Conservation (phyloP, 1,284 basidiomycete species). For the Melanopsichium pennsylvanicum region DNA sequence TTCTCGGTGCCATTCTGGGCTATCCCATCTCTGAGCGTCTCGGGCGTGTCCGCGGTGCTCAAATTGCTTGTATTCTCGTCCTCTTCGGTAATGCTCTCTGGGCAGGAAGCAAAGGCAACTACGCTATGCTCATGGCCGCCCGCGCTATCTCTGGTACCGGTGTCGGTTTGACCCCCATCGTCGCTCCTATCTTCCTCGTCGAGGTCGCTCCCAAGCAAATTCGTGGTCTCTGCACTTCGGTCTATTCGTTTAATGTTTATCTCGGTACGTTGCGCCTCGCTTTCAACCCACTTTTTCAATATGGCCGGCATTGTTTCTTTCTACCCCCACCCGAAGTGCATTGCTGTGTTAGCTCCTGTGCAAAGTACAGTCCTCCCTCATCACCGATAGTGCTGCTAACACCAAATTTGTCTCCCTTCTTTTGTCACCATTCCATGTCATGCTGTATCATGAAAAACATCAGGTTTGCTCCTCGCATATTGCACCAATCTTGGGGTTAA, state of each 20-base stretch:
- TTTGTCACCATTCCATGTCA: too few species aligned
- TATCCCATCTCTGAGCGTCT: conserved; percentile 34
- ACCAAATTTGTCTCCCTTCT: too few species aligned
- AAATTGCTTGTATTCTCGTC: conserved; percentile 29
- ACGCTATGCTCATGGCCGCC: conserved; percentile 31
- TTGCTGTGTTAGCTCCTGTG: too few species aligned
- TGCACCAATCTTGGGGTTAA: conserved; percentile 31
- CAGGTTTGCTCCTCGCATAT: conserved; percentile 21
- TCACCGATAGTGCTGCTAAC: too few species aligned
- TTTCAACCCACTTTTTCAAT: neutral
- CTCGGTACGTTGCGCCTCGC: conserved; percentile 19
- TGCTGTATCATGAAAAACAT: too few species aligned
- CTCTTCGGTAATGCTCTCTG: conserved; percentile 35
- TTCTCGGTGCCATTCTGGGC: conserved; percentile 41
- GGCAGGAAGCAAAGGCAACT: conserved; percentile 26
- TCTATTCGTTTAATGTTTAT: conserved; percentile 39
- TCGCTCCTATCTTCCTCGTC: conserved; percentile 42
- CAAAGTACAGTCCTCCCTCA: too few species aligned
- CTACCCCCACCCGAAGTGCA: too few species aligned
- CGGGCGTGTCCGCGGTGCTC: conserved; percentile 36
- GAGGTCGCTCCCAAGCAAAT: conserved; percentile 35
- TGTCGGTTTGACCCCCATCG: conserved; percentile 36
- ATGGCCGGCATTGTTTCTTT: too few species aligned
- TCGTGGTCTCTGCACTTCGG: conserved; percentile 47
- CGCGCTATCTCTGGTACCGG: conserved; percentile 32